These are phyloP conservation scores for Warburgia ugandensis DNA, from an alignment of 164 flowering plant genomes.

Conservation along the genomic window DNA sequence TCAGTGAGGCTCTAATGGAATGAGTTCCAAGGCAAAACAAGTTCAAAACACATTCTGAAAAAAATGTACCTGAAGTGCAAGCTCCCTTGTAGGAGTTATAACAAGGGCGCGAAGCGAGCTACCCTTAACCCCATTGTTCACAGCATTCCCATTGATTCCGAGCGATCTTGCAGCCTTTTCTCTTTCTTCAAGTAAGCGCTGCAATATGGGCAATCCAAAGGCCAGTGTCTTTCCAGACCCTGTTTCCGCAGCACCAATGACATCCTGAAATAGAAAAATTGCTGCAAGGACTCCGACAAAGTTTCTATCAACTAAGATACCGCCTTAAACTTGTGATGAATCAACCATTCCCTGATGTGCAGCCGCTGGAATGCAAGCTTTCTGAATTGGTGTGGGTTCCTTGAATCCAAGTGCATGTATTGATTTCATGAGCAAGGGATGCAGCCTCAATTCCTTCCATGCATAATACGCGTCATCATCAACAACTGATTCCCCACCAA, in stretches of 20 bases:
- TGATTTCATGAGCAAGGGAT: constrained; percentile 74
- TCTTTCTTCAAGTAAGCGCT: constrained; percentile 75
- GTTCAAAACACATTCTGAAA: neutral
- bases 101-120: constrained; percentile 72
- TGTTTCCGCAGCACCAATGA: constrained; percentile 95
- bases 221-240: constrained; percentile 99
- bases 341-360: constrained; percentile 96
- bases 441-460: constrained; percentile 88
- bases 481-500: constrained; percentile 24
- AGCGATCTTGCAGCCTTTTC: constrained; percentile 46
- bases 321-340: neutral
- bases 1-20: too few relatives aligned
- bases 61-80: constrained; percentile 73
- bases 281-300: neutral
- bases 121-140: constrained; percentile 30
- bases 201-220: constrained; percentile 90
- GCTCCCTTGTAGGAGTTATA: constrained; percentile 94
- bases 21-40: too few relatives aligned
- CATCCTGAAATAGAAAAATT: constrained; percentile 45
- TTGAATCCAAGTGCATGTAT: constrained; percentile 76
- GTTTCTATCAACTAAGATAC: neutral
- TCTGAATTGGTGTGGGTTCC: constrained; percentile 96
- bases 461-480: constrained; percentile 58
- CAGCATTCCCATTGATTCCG: constrained; percentile 28
- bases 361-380: constrained; percentile 85